phyloP scores from a whole-genome alignment of 345 rosid genomes.

The Sonneratia caseolaris region DNA sequence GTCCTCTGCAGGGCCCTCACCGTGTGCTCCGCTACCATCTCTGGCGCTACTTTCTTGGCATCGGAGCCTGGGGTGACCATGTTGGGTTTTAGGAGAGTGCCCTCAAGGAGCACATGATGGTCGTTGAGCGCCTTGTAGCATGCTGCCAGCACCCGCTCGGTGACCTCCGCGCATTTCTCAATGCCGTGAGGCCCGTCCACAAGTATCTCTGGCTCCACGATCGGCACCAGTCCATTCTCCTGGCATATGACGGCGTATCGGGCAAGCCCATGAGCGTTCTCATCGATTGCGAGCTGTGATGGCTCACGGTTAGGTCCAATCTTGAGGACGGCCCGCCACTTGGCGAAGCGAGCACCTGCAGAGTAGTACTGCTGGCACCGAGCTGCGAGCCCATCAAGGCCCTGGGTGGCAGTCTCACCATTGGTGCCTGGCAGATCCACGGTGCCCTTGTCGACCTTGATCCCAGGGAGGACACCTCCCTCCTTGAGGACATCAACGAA shows the following conservation, averaged over 20 bases:
- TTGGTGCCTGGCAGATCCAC: conserved; percentile 16
- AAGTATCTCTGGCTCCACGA: conserved; percentile 19
- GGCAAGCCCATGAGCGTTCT: conserved; percentile 15
- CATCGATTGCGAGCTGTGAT: conserved; percentile 13
- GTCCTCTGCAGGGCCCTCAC: conserved; percentile 18
- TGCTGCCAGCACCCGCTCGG: conserved; percentile 17
- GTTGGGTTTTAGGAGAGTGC: conserved; percentile 21
- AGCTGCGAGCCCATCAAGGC: conserved; percentile 14
- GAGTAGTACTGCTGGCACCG: conserved; percentile 18
- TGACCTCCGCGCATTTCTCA: conserved; percentile 12
- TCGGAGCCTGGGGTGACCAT: conserved; percentile 18
- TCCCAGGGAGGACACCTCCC: conserved; percentile 16
- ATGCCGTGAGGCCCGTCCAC: conserved; percentile 19
- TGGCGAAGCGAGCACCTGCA: conserved; percentile 19
- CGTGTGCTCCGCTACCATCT: conserved; percentile 13
- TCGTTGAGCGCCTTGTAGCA: conserved; percentile 21
- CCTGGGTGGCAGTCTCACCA: conserved; percentile 16
- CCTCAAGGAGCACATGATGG: conserved; percentile 17
- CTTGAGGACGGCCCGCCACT: conserved; percentile 20
- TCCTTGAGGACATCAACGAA: conserved; percentile 18
- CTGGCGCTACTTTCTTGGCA: conserved; percentile 10
- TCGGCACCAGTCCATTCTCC: conserved; percentile 21
- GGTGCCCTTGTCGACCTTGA: conserved; percentile 21
- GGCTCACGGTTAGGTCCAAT: conserved; percentile 13
- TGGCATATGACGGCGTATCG: conserved; percentile 19